Percentiles rank a stretch among this genome's conserved stretches.
These are phyloP conservation scores for Cylindrodendrum hubeiense DNA, from an alignment of 2,329 filamentous ascomycete species.

Conservation along the genomic window DNA sequence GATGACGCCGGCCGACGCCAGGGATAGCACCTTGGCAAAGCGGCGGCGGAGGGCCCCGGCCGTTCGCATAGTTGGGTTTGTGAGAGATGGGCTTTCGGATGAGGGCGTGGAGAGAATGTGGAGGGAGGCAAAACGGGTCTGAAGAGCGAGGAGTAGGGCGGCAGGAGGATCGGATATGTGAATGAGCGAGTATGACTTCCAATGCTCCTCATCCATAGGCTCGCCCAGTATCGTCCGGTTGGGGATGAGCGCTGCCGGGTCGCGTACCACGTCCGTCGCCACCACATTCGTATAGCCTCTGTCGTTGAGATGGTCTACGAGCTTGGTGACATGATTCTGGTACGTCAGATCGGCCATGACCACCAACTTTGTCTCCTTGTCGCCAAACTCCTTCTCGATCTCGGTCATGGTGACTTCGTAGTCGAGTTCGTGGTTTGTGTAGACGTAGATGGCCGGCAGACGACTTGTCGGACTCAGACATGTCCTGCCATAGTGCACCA, in stretches of 20 bases:
- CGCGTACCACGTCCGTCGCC: constrained; percentile 78
- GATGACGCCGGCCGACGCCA: constrained; percentile 85
- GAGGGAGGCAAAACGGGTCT: constrained; percentile 82
- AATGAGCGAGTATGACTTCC: constrained; percentile 81
- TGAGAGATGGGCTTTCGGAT: constrained; percentile 62
- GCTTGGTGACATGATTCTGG: constrained; percentile 74
- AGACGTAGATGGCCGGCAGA: constrained; percentile 90
- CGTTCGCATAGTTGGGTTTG: constrained; percentile 59
- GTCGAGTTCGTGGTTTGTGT: constrained; percentile 80
- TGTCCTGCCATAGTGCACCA: constrained; percentile 93
- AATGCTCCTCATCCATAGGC: constrained; percentile 54
- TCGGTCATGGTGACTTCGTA: constrained; percentile 66
- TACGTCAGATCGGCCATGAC: constrained; percentile 94
- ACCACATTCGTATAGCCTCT: constrained; percentile 79
- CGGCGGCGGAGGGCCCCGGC: constrained; percentile 78
- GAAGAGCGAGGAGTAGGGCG: constrained; percentile 87
- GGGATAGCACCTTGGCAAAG: constrained; percentile 86
- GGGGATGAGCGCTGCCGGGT: constrained; percentile 84
- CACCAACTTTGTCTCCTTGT: constrained; percentile 74
- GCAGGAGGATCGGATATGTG: constrained; percentile 86
- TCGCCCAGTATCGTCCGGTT: constrained; percentile 77
- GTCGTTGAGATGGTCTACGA: constrained; percentile 67
- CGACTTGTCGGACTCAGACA: constrained; percentile 92
- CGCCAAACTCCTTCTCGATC: constrained; percentile 78
- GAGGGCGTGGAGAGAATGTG: constrained; percentile 81